Percentiles rank a stretch among this genome's conserved stretches.
phyloP scores from a whole-genome alignment of 2,329 filamentous ascomycete genomes.

The Zymoseptoria pseudotritici region DNA sequence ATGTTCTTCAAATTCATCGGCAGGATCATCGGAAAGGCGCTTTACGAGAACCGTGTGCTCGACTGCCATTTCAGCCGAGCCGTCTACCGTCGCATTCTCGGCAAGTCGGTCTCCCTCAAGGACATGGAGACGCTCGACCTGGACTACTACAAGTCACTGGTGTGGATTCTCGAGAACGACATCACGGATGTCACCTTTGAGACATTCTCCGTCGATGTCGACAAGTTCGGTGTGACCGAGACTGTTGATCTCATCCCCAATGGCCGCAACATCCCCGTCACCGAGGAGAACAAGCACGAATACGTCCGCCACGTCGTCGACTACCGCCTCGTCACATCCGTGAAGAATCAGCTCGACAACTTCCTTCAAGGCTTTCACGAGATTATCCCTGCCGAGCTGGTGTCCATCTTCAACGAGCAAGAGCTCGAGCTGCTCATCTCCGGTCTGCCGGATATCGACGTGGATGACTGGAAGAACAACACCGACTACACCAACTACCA shows the following conservation, averaged over 20 bases:
- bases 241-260: slow-evolving; percentile 80
- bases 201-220: slow-evolving; percentile 88
- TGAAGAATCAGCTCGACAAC: slow-evolving; percentile 86
- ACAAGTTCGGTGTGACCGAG: slow-evolving; percentile 84
- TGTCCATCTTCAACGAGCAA: slow-evolving; percentile 97
- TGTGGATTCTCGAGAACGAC: slow-evolving; percentile 98
- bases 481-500: slow-evolving; percentile 98
- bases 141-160: slow-evolving; percentile 96
- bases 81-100: slow-evolving; percentile 94
- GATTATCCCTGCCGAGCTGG: slow-evolving; percentile 87
- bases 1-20: slow-evolving; percentile 99
- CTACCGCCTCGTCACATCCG: slow-evolving; percentile 83
- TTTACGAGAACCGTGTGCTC: slow-evolving; percentile 90
- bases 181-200: slow-evolving; percentile 97
- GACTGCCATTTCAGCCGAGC: slow-evolving; percentile 99
- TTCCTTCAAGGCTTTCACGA: slow-evolving; percentile 88
- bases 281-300: slow-evolving; percentile 97
- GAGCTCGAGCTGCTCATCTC: slow-evolving; percentile 95
- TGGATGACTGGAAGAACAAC: slow-evolving; percentile 99
- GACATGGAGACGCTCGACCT: slow-evolving; percentile 99
- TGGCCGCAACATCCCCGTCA: slow-evolving; percentile 86
- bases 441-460: slow-evolving; percentile 90
- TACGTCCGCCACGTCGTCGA: slow-evolving; percentile 93
- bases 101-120: slow-evolving; percentile 92
- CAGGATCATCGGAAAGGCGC: slow-evolving; percentile 92